Evolutionary conservation across 1,139 yeast genomes (phyloP), one percentile per base, ranked within the genome.

Genomic region (Arxiozyma slooffiae): DNA sequence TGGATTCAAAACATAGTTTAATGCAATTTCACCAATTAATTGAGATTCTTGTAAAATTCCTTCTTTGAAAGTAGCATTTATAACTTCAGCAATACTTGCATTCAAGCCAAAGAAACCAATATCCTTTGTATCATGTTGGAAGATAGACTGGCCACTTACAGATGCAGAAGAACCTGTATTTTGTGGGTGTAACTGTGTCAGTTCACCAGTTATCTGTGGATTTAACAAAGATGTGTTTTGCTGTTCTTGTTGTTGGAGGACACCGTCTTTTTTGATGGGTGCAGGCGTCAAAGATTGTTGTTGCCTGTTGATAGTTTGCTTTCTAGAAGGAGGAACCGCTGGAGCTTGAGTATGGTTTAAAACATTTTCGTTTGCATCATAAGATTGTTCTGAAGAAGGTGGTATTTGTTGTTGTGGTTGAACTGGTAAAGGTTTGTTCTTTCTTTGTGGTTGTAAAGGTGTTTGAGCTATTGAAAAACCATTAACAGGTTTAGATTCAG

Each of bases 1-100:
- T 3, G 64, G 57, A 57, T 71, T 67, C 52, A 71, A 38, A 59
- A 63, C 75, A 67, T 79, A 86, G 61, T 81, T 82, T 62, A 87
- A 77, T 0, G 95, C 94, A 58, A 87, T 71, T 66, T 87, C 96
- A 44, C 96, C 96, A 53, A 84, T 75, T 17, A 81, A 74, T 60
- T 82, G 82, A 1, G 86, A 77, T 47, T 79, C 75, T 3, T 66
- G 61, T 40, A 81, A 69, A 43, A 70, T 69, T 30, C 92, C 94
- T 62, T 83, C 88, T 55, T 78, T 79, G 64, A 82, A 80, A 21
- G 76, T 74, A 4, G 87, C 94, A 63, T 82, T 85, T 55, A 86
- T 74, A n/a, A 85, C 81, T 67, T 88, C 96, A n/a, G 90, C 90
- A 55, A 87, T 71, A 39, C 94, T 82, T 1, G 88, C 80, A 61